Percentiles rank a stretch among this genome's conserved stretches.
These are phyloP conservation scores for Phanerochaete sordida DNA, from an alignment of 768 basidiomycete genomes.

Conservation along the genomic window DNA sequence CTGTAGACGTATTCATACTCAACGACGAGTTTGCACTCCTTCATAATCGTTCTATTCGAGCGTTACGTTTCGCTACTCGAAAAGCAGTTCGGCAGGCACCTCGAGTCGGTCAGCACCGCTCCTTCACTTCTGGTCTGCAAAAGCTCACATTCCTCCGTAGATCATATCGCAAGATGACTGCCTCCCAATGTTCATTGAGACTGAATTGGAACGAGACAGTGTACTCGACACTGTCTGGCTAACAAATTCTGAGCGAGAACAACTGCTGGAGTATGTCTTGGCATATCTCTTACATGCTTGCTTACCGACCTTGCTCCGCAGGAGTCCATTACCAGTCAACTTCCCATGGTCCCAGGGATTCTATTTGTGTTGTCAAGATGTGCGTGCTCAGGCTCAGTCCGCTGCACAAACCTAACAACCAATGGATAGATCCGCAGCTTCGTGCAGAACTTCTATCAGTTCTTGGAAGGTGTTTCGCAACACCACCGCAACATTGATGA, in stretches of 20 bases:
- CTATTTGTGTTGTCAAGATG: slow-evolving; percentile 90
- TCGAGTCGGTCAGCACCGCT: slow-evolving; percentile 64
- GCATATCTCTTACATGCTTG: neutral
- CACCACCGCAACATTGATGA: slow-evolving; percentile 92
- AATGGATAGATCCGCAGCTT: slow-evolving; percentile 71
- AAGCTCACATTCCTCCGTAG: slow-evolving; percentile 34
- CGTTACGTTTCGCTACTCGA: slow-evolving; percentile 83
- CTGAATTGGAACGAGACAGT: slow-evolving; percentile 57
- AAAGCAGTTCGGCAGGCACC: slow-evolving; percentile 72
- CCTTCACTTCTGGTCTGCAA: neutral
- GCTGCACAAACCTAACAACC: slow-evolving; percentile 1
- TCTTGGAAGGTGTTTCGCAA: slow-evolving; percentile 92
- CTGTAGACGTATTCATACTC: slow-evolving; percentile 82
- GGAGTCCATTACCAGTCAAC: slow-evolving; percentile 60
- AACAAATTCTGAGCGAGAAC: slow-evolving; percentile 57
- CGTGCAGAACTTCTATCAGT: slow-evolving; percentile 94
- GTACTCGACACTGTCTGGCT: slow-evolving; percentile 87
- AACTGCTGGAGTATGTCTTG: slow-evolving; percentile 46
- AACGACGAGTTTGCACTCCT: slow-evolving; percentile 73
- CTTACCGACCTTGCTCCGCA: no score
- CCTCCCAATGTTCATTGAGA: slow-evolving; percentile 76
- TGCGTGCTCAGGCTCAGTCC: no score
- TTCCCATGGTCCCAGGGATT: slow-evolving; percentile 97
- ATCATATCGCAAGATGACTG: slow-evolving; percentile 86
- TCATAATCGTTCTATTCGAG: slow-evolving; percentile 88